Base-by-base conservation (phyloP, 2,329 filamentous ascomycete species). In the Chaetomiaceae sp. region DNA sequence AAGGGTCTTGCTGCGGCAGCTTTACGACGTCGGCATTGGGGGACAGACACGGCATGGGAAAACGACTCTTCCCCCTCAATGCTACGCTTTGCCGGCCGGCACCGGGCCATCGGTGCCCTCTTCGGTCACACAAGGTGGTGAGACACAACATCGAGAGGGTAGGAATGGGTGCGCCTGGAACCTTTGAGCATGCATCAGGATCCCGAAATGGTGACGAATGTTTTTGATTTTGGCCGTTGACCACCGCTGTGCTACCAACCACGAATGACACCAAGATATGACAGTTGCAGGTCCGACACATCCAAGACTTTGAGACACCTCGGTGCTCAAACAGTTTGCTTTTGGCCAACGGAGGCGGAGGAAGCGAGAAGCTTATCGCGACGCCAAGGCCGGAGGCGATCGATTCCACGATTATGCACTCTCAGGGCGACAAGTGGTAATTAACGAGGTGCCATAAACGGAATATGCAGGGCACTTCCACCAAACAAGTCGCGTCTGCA, bases 331-430 rank as follows among this genome's bases (percentile, higher is more conserved):
- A n/a, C n/a, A n/a, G n/a, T n/a, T n/a, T n/a, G n/a, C n/a, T n/a
- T n/a, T n/a, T n/a, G n/a, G 30, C 17, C 34, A 20, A 53, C 50
- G 37, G 27, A 47, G 37, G 47, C 50, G 47, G 34, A n/a, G 38
- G 47, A 40, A 40, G 38, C 48, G 33, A 48, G 52, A 51, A 49
- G 48, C 52, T 46, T 55, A 55, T 51, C 52, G 41, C 16, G 13
- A 38, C 16, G 48, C 48, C 49, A 55, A 55, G 53, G 30, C 44
- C 27, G 6, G 25, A 31, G 10, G 8, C 27, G 21, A 35, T 30
- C 9, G 9, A 7, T 27, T 27, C 14, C 3, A 3, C 19, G n/a
- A n/a, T n/a, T n/a, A n/a, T n/a, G n/a, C n/a, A n/a, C n/a, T n/a
- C n/a, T n/a, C n/a, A n/a, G n/a, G n/a, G n/a, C n/a, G n/a, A n/a